These are phyloP conservation scores for Aureoboletus auriporus DNA, from an alignment of 768 basidiomycete genomes.

Conservation along the genomic window DNA sequence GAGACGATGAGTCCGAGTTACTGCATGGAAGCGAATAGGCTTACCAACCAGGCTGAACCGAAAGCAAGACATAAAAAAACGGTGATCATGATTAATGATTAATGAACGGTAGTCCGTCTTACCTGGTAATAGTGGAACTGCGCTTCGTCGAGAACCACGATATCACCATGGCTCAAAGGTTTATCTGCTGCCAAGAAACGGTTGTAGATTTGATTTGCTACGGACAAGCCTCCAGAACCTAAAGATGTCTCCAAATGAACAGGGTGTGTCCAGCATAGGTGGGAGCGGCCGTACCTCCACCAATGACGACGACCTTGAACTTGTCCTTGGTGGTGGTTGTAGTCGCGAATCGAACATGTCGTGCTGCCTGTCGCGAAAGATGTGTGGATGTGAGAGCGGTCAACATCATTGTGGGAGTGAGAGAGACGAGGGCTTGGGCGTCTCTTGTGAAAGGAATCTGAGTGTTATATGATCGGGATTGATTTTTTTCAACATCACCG, in stretches of 20 bases:
- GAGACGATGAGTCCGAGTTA: conserved; percentile 2
- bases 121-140: conserved; percentile 86
- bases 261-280: conserved; percentile 1
- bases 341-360: conserved; percentile 20
- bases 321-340: conserved; percentile 39
- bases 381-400: conserved; percentile 1
- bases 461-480: too few relatives aligned
- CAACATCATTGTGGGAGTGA: conserved; percentile 13
- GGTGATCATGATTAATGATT: conserved; percentile 2
- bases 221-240: conserved; percentile 81
- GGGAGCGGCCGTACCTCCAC: conserved; percentile 69
- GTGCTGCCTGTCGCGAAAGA: conserved; percentile 4
- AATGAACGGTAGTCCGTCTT: conserved; percentile 5
- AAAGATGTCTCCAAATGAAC: not conserved
- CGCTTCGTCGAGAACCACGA: conserved; percentile 81
- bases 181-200: conserved; percentile 71
- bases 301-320: conserved; percentile 83
- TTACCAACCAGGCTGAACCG: conserved; percentile 81
- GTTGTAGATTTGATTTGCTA: conserved; percentile 85
- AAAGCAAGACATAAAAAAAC: not conserved
- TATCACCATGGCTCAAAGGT: conserved; percentile 65
- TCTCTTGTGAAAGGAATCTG: too few relatives aligned
- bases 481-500: too few relatives aligned
- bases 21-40: conserved; percentile 8
- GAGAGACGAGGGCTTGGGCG: not conserved